Evolutionary conservation across 2,329 filamentous ascomycete genomes (phyloP).

Genomic region (Colletotrichum tropicale): DNA sequence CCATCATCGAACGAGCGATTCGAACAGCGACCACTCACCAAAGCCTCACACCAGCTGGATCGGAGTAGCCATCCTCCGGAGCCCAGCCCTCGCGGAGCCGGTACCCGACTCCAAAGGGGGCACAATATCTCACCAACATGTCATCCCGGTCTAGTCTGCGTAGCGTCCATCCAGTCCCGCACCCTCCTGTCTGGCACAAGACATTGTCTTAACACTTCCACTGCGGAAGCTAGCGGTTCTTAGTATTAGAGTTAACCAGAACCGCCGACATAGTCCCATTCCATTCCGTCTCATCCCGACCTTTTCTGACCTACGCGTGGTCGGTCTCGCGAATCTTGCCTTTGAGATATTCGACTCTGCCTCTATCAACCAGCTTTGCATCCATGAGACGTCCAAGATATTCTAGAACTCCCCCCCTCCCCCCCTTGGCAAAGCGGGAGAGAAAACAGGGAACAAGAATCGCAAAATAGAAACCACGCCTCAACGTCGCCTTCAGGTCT

Average conservation of each 20-base stretch:
- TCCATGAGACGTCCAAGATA: not conserved
- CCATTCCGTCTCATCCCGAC: not conserved
- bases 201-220: not conserved
- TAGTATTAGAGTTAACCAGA: not conserved
- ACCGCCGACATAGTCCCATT: not conserved
- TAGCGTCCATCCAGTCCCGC: not conserved
- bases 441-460: not conserved
- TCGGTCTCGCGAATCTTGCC: not conserved
- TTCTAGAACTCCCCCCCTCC: not conserved
- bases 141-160: not conserved
- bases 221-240: not conserved
- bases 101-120: not conserved
- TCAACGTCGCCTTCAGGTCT: not conserved
- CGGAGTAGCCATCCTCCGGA: not conserved
- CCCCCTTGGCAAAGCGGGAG: not conserved
- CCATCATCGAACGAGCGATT: not conserved
- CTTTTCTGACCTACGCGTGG: not conserved
- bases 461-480: not conserved
- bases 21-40: not conserved
- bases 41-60: not conserved
- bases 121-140: not conserved
- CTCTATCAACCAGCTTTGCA: not conserved
- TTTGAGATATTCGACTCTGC: not conserved
- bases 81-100: not conserved
- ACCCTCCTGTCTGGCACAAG: not conserved